Percentiles rank a stretch among this genome's conserved stretches.
Evolutionary conservation across 208 protist species (phyloP).

Genomic region (Naegleria lovaniensis): DNA sequence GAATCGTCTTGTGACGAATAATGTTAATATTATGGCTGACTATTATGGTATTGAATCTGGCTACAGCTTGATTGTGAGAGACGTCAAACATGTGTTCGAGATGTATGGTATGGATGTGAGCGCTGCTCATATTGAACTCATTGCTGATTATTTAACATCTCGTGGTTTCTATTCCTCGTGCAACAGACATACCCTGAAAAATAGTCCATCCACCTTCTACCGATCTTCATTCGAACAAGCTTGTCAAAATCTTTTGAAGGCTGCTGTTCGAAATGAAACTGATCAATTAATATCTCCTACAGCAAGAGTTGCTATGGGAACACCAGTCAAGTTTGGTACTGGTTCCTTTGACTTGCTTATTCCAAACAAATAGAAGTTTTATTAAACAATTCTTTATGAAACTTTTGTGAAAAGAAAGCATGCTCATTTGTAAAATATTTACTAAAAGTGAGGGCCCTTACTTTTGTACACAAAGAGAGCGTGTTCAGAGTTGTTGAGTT

Average conservation of each 20-base stretch:
- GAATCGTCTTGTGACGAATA: slow-evolving; percentile 56
- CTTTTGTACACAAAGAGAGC: too few species aligned
- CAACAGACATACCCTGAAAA: slow-evolving; percentile 43
- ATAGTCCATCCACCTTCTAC: slow-evolving; percentile 34
- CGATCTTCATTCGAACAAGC: slow-evolving; percentile 71
- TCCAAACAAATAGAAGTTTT: background rate
- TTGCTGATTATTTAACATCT: slow-evolving; percentile 74
- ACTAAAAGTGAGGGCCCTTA: too few species aligned
- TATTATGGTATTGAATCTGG: slow-evolving; percentile 71
- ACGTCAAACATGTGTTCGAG: slow-evolving; percentile 62
- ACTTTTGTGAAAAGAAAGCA: too few species aligned
- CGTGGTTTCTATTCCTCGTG: slow-evolving; percentile 54
- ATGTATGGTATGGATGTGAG: slow-evolving; percentile 77
- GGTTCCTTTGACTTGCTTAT: background rate
- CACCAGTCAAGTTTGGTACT: background rate
- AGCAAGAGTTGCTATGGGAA: slow-evolving; percentile 36
- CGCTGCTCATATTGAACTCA: slow-evolving; percentile 60
- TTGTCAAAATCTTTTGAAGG: slow-evolving; percentile 48
- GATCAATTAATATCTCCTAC: slow-evolving; percentile 48
- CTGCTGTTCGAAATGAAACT: slow-evolving; percentile 39
- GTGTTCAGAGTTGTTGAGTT: too few species aligned
- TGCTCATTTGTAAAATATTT: too few species aligned
- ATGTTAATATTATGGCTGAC: slow-evolving; percentile 48
- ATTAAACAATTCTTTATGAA: too few species aligned
- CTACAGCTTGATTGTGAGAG: slow-evolving; percentile 50